Conservation (phyloP, 2,329 filamentous ascomycete genomes). For the Trichoderma pleuroti region DNA sequence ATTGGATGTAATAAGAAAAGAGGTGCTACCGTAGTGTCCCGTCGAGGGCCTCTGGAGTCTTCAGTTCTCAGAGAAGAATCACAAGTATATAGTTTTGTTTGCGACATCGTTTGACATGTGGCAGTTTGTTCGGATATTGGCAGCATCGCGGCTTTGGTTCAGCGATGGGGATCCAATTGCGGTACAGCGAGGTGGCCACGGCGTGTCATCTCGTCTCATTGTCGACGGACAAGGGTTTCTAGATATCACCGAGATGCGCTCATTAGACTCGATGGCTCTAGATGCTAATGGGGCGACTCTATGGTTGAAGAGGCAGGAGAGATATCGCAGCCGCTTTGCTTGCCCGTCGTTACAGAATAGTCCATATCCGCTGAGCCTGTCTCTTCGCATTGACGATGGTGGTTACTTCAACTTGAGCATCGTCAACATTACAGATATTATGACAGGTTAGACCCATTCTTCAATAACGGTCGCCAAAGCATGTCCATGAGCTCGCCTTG, state of each 20-base stretch:
- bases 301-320: neutral
- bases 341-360: slow-evolving; percentile 4
- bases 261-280: neutral
- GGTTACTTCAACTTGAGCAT: neutral
- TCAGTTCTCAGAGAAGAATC: neutral
- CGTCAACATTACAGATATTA: neutral
- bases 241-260: slow-evolving; percentile 15
- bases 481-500: neutral
- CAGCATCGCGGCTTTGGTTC: slow-evolving; percentile 10
- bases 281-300: slow-evolving; percentile 16
- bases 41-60: neutral
- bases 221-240: slow-evolving; percentile 12
- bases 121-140: slow-evolving; percentile 13
- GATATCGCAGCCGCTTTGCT: neutral
- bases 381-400: neutral
- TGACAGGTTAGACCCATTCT: neutral
- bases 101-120: slow-evolving; percentile 10
- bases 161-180: slow-evolving; percentile 15
- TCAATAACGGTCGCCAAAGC: neutral
- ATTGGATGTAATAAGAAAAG: neutral
- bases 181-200: neutral
- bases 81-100: neutral
- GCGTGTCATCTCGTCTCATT: slow-evolving; percentile 11
- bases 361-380: neutral
- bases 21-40: neutral